Evolutionary conservation across 2,329 filamentous ascomycete genomes (phyloP).

Genomic region (Zymoseptoria pseudotritici): DNA sequence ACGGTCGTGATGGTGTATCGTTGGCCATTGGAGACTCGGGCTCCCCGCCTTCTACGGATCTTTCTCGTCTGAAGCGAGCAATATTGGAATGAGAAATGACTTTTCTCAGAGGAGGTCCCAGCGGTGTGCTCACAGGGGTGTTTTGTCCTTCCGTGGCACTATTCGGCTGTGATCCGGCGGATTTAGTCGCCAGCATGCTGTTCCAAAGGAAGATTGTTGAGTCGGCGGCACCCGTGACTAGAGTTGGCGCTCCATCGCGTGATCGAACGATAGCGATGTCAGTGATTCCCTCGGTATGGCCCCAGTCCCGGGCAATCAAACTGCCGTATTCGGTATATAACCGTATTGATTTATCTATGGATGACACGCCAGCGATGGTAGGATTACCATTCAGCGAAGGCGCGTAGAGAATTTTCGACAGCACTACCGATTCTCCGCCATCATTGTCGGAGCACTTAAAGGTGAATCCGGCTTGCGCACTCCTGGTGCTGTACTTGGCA

Average conservation of each 20-base stretch:
- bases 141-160: constrained; percentile 5
- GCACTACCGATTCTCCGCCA: constrained; percentile 69
- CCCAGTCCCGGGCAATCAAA: constrained; percentile 84
- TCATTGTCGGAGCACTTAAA: constrained; percentile 82
- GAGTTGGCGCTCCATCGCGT: constrained; percentile 31
- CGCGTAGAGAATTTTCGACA: constrained; percentile 66
- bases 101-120: constrained; percentile 68
- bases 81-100: constrained; percentile 83
- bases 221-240: constrained; percentile 43
- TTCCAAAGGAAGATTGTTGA: constrained; percentile 46
- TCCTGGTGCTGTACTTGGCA: constrained; percentile 46
- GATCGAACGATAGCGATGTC: constrained; percentile 61
- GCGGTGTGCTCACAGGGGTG: constrained; percentile 33
- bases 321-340: constrained; percentile 76
- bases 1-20: constrained; percentile 38
- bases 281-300: constrained; percentile 88
- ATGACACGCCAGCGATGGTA: constrained; percentile 78
- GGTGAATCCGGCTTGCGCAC: constrained; percentile 59
- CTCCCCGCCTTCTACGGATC: constrained; percentile 32
- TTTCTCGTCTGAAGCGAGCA: constrained; percentile 61
- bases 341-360: constrained; percentile 90
- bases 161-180: constrained; percentile 6
- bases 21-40: constrained; percentile 33
- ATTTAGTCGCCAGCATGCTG: constrained; percentile 17
- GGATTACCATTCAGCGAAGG: constrained; percentile 52